Evolutionary conservation across 2,329 filamentous ascomycete genomes (phyloP).

Genomic region (Fusarium nisikadoi): DNA sequence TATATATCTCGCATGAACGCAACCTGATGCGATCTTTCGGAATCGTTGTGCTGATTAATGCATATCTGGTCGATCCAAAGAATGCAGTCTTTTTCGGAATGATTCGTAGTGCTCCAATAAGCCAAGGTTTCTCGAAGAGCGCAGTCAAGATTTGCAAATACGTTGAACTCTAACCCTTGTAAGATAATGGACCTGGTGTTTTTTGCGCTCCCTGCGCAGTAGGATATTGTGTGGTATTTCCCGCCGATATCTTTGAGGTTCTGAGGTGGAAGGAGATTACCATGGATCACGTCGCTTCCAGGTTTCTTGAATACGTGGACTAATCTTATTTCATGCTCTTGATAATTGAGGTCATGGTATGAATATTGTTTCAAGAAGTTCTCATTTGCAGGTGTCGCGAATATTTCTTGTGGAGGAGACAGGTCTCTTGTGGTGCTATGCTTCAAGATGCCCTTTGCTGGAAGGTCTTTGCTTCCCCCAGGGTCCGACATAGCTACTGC

Average conservation of each 20-base stretch:
- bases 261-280: background rate
- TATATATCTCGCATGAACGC: background rate
- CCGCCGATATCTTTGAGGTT: background rate
- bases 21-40: background rate
- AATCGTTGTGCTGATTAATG: background rate
- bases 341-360: rapidly evolving
- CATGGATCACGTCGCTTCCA: background rate
- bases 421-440: rapidly evolving
- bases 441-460: rapidly evolving
- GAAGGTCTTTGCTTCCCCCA: rapidly evolving
- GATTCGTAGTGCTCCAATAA: background rate
- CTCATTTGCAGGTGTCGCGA: background rate
- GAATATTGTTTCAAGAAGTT: rapidly evolving
- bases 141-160: background rate
- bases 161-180: background rate
- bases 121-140: background rate
- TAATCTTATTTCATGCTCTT: background rate
- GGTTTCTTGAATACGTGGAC: background rate
- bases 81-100: background rate
- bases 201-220: background rate
- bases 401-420: background rate
- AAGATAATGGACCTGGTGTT: background rate
- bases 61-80: background rate
- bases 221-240: background rate
- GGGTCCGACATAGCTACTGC: rapidly evolving